Evolutionary conservation across 208 protist genomes (phyloP).

Genomic region (Acanthamoeba castellanii): DNA sequence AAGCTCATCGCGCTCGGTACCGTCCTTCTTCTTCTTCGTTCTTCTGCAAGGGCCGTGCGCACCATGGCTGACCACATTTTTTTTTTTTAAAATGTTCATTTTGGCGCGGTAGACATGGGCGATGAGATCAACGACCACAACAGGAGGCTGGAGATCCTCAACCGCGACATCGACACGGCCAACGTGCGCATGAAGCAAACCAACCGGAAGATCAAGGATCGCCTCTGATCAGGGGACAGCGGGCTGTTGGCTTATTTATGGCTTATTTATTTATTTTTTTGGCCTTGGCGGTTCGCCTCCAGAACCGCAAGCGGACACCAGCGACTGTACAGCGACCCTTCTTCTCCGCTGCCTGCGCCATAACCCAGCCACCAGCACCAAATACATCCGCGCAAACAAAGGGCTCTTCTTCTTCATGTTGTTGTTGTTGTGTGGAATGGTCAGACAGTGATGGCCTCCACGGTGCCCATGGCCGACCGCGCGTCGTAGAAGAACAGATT

Average conservation of each 20-base stretch:
- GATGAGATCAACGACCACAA: neutral
- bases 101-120: too few relatives aligned
- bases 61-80: too few relatives aligned
- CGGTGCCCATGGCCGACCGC: neutral
- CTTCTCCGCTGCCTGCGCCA: too few relatives aligned
- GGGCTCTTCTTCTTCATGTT: too few relatives aligned
- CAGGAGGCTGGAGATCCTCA: neutral
- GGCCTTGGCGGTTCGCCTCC: too few relatives aligned
- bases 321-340: too few relatives aligned
- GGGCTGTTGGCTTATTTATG: neutral
- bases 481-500: conserved; percentile 66
- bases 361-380: neutral
- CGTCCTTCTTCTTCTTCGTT: neutral
- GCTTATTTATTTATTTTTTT: neutral
- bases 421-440: too few relatives aligned
- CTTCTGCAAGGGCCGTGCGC: neutral
- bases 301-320: too few relatives aligned
- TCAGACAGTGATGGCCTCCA: neutral
- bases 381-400: neutral
- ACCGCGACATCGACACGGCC: neutral
- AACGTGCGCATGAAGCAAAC: neutral
- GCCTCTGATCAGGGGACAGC: neutral
- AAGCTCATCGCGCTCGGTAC: conserved; percentile 5
- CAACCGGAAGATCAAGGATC: conserved; percentile 2
- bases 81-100: too few relatives aligned